Evolutionary conservation across 2,329 filamentous ascomycete genomes (phyloP), one percentile per base, ranked within the genome.

Genomic region (Dendryphion nanum): DNA sequence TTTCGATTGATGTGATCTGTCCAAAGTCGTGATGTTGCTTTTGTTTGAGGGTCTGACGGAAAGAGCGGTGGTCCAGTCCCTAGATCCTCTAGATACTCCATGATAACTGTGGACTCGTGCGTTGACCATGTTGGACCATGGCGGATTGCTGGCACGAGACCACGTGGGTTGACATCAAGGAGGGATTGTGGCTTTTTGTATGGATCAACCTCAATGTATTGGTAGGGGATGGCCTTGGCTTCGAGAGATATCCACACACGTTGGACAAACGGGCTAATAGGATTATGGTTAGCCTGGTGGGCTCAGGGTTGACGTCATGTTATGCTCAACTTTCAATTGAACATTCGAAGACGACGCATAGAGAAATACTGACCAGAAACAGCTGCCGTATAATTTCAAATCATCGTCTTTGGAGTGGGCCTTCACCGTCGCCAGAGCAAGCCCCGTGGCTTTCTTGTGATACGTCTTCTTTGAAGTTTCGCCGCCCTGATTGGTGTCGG

Each of bases 171-270:
- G 35, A 89, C 79, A 47, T 89, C 85, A 17, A 89, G 73, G 19
- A 91, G 70, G 6, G 79, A 73, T 42, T 82, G 75, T 2, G 83
- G 85, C 45, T 86, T 85, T 50, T 82, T 79, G 59, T 87, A 89
- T 6, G 87, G 85, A 55, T 94, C 85, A 31, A 88, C 82, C 65
- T 95, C 89, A 52, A 89, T 83, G 64, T 94, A 95, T 59, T 94
- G 86, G 59, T 95, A 95, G 24, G 78, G 71, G 6, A 93, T 74
- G 14, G 79, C 77, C 61, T 93, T 93, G 53, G 82, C 74, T 63
- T 95, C 88, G 23, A 95, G 74, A 1, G 88, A 85, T 47, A 95
- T 93, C 89, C 89, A 95, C 18, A 93, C 85, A 14, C 88, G 81
- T 60, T 94, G 88, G 2, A 89, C 88, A 59, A 91, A 93, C 18